Evolutionary conservation across 768 basidiomycete species (phyloP).

Genomic region (Sistotremastrum suecicum): DNA sequence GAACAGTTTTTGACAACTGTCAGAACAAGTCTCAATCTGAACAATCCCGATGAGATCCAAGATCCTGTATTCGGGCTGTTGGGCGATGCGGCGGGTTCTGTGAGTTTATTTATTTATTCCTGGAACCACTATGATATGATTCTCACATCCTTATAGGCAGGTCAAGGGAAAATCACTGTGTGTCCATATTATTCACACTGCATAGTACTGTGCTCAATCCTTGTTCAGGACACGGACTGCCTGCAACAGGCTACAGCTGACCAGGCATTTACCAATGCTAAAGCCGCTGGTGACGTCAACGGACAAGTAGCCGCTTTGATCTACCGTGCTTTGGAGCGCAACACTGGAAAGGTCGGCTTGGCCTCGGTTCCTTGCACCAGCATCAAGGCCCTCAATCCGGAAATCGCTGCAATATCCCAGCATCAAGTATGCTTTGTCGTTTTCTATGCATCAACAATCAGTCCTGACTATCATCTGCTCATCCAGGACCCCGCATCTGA

Average conservation of each 20-base stretch:
- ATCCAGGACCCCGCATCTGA: constrained; percentile 44
- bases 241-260: constrained; percentile 54
- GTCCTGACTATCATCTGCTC: neutral
- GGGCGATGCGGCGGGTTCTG: constrained; percentile 47
- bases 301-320: constrained; percentile 46
- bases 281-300: constrained; percentile 40
- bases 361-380: constrained; percentile 35
- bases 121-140: too few species aligned
- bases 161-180: constrained; percentile 40
- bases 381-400: constrained; percentile 43
- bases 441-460: too few species aligned
- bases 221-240: constrained; percentile 36
- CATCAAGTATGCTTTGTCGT: constrained; percentile 29
- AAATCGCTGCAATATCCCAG: constrained; percentile 50
- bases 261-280: constrained; percentile 62
- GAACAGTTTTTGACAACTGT: constrained; percentile 41
- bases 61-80: constrained; percentile 53
- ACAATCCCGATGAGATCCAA: constrained; percentile 46
- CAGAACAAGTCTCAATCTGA: constrained; percentile 28
- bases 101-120: too few species aligned
- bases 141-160: constrained; percentile 8
- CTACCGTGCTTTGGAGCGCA: constrained; percentile 53
- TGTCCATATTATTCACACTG: constrained; percentile 7
- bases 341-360: constrained; percentile 40
- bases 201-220: neutral